Conservation (phyloP, 176 grass and related monocot genomes). For the Triticum timopheevii region DNA sequence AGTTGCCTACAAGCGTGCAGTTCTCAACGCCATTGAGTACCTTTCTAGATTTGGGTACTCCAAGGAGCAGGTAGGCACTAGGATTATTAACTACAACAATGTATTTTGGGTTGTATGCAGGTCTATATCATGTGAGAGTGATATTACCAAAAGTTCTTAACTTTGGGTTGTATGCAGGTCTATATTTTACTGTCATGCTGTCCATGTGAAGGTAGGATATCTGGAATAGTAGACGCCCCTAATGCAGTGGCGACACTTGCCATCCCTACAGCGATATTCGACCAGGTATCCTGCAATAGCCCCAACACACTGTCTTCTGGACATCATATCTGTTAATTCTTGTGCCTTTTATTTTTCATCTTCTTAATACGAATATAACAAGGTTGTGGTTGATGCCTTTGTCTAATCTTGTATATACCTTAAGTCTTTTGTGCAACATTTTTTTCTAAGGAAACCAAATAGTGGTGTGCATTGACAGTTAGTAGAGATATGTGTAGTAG, state of each 20-base stretch:
- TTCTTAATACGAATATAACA: background rate
- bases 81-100: background rate
- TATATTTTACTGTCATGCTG: constrained; percentile 90
- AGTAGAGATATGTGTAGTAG: background rate
- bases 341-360: background rate
- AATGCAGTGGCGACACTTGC: constrained; percentile 89
- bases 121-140: background rate
- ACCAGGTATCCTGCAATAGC: constrained; percentile 54
- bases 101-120: no score
- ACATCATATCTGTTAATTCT: background rate
- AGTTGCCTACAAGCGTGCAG: constrained; percentile 82
- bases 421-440: background rate
- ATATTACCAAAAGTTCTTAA: constrained; percentile 30
- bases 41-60: constrained; percentile 84
- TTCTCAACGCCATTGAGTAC: constrained; percentile 93
- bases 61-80: constrained; percentile 81
- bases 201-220: constrained; percentile 92
- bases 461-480: background rate
- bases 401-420: background rate
- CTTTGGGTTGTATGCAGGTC: constrained; percentile 42
- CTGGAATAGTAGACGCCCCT: constrained; percentile 83
- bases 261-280: constrained; percentile 83
- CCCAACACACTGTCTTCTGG: background rate
- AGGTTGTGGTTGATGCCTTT: background rate
- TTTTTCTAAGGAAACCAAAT: background rate